A percentile compares a stretch with the other conserved stretches of the same genome.
Evolutionary conservation across 2,329 filamentous ascomycete genomes (phyloP).

Genomic region (Grosmannia clavigera): DNA sequence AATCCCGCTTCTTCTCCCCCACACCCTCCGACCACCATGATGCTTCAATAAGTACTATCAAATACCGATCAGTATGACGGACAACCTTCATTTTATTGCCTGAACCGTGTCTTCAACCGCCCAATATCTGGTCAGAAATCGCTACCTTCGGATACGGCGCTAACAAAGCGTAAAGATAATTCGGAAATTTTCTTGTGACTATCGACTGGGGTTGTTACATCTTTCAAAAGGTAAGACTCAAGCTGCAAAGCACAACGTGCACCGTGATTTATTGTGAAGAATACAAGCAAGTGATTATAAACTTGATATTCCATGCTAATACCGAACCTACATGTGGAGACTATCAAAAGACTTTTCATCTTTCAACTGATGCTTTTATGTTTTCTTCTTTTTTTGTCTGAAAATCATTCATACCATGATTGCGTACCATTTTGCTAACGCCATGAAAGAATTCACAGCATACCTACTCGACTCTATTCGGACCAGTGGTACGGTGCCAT

Average conservation of each 20-base stretch:
- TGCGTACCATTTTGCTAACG: conserved; percentile 11
- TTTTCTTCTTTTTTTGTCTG: conserved; percentile 13
- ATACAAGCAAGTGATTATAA: conserved; percentile 45
- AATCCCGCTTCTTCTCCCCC: not conserved
- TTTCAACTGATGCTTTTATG: conserved; percentile 56
- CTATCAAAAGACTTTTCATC: conserved; percentile 65
- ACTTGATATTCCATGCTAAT: conserved; percentile 65
- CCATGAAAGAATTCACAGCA: not conserved
- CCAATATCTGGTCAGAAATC: not conserved
- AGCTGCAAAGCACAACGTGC: not conserved
- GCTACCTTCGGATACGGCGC: not conserved
- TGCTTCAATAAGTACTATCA: conserved; percentile 31
- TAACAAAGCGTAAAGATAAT: not conserved
- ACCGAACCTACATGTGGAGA: conserved; percentile 56
- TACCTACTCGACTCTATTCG: not conserved
- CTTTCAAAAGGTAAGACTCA: conserved; percentile 7
- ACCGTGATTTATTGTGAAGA: not conserved
- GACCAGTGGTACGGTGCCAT: conserved; percentile 30
- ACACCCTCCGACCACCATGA: conserved; percentile 19
- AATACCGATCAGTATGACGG: conserved; percentile 26
- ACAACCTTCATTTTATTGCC: conserved; percentile 7
- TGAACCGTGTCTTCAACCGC: not conserved
- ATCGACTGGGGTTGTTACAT: not conserved
- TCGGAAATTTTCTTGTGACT: not conserved
- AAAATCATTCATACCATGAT: not conserved